These are phyloP conservation scores for Zelonia costaricensis DNA, from an alignment of 208 protist species.

Conservation along the genomic window DNA sequence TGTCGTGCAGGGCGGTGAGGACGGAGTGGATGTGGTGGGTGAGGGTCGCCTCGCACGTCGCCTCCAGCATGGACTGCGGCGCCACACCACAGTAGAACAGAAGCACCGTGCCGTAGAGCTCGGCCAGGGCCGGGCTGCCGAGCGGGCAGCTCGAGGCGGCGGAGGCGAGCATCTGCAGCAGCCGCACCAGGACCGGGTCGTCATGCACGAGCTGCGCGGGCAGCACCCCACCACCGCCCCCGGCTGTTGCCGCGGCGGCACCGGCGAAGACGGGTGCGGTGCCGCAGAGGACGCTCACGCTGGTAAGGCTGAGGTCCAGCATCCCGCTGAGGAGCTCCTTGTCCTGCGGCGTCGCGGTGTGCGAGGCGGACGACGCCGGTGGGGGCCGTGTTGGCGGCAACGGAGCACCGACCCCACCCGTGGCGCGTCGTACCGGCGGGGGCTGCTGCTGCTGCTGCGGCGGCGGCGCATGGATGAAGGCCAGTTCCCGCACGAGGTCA, in stretches of 20 bases:
- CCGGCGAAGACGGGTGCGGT: neutral
- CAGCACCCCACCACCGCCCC: neutral
- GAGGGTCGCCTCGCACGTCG: conserved; percentile 64
- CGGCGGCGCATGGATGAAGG: conserved; percentile 5
- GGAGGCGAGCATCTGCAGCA: conserved; percentile 58
- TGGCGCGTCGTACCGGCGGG: no score
- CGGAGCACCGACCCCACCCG: no score
- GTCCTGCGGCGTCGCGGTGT: neutral
- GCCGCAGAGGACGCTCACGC: no score
- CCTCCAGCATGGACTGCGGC: conserved; percentile 61
- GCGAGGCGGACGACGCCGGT: no score
- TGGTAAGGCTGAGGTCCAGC: neutral
- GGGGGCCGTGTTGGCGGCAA: no score
- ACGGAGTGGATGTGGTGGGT: conserved; percentile 51
- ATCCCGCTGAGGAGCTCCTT: neutral
- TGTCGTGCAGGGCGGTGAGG: conserved; percentile 29
- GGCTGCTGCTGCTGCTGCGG: neutral
- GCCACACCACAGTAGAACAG: conserved; percentile 48
- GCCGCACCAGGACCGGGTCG: conserved; percentile 59
- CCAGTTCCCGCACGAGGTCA: conserved; percentile 48
- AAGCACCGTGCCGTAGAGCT: conserved; percentile 61
- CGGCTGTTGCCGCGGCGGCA: neutral
- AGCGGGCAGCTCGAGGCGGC: conserved; percentile 55
- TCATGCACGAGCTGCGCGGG: conserved; percentile 31
- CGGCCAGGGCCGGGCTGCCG: conserved; percentile 32